Base-by-base conservation (phyloP, 2,329 filamentous ascomycete species). In the Zalaria obscura region DNA sequence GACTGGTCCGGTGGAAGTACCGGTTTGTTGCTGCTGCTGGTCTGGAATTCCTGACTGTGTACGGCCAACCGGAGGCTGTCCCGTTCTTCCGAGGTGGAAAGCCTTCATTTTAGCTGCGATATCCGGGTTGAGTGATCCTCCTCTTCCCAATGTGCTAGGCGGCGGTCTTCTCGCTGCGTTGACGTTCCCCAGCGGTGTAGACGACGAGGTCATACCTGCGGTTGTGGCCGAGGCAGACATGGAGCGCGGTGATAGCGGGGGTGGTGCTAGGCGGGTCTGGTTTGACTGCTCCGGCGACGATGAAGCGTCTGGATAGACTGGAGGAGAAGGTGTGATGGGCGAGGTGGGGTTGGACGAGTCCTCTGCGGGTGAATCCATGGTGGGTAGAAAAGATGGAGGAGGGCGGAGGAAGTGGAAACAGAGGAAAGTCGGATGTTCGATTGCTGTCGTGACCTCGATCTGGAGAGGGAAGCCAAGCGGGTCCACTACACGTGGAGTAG, bases 171-270 rank as follows among this genome's bases (percentile, higher is more conserved):
- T 67, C 33, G 76, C 77, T 38, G 76, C 75, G 59, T 80, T 86
- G 53, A 94, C 66, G 44, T 83, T 74, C 34, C 86, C 86, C 3
- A 88, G 68, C 34, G 84, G 79, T 27, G 82, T 91, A n/a, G 87
- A 94, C n/a, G 78, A 87, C 5, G 81, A 66, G 42, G 76, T 84
- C 76, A 93, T 87, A 43, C 64, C 60, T 25, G 62, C 60, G 27
- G 65, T 55, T 41, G 64, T 67, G 48, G 43, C 27, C 18, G 37
- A 35, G 18, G 77, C 65, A 39, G 79, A 74, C 41, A 39, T n/a
- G 37, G 75, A 73, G 50, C 77, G 73, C 75, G 18, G 76, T 70
- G 44, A 78, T 54, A 58, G 76, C 62, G 57, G 72, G 66, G 42
- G 68, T 25, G 49, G 43, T 4, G 32, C 26, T 4, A 39, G 38